These are phyloP conservation scores for Phlyctochytrium planicorne DNA, from an alignment of 192 early-diverging fungal species.

Conservation along the genomic window DNA sequence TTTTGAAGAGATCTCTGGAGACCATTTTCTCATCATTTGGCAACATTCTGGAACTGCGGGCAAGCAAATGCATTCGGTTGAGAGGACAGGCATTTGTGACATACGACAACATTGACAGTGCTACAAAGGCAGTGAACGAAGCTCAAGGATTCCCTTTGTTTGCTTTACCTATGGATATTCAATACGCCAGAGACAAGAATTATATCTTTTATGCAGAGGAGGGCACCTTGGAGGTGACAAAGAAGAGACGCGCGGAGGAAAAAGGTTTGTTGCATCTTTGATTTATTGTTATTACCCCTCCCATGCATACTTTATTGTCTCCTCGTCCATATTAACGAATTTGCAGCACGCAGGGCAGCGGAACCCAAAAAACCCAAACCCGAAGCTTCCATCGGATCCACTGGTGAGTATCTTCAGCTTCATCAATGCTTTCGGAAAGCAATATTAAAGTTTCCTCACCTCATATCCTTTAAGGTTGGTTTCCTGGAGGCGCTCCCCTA, in stretches of 20 bases:
- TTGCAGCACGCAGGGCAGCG: slow-evolving; percentile 3
- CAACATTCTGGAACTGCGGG: slow-evolving; percentile 75
- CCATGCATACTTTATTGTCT: neutral
- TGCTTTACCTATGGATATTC: slow-evolving; percentile 74
- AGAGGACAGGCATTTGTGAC: slow-evolving; percentile 94
- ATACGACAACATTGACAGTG: slow-evolving; percentile 70
- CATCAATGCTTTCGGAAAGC: slow-evolving; percentile 15
- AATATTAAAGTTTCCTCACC: neutral
- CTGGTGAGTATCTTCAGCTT: slow-evolving; percentile 16
- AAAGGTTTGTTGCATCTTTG: slow-evolving; percentile 53
- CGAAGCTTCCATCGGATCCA: neutral
- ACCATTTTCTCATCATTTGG: slow-evolving; percentile 85
- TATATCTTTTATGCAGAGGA: slow-evolving; percentile 64
- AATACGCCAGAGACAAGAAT: slow-evolving; percentile 33
- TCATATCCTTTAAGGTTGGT: slow-evolving; percentile 19
- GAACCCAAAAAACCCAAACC: slow-evolving; percentile 26
- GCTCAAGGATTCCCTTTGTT: slow-evolving; percentile 83
- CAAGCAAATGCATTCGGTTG: slow-evolving; percentile 76
- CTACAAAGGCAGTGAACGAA: slow-evolving; percentile 75
- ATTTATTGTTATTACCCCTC: slow-evolving; percentile 2
- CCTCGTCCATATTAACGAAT: slow-evolving; percentile 11
- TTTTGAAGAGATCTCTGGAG: slow-evolving; percentile 68
- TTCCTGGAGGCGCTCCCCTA: slow-evolving; percentile 33
- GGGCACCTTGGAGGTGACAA: slow-evolving; percentile 67
- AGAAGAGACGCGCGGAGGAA: slow-evolving; percentile 53